Evolutionary conservation across 1,284 basidiomycete species (phyloP), one percentile per base, ranked within the genome.

Genomic region (Anthracocystis panici-leucophaei): DNA sequence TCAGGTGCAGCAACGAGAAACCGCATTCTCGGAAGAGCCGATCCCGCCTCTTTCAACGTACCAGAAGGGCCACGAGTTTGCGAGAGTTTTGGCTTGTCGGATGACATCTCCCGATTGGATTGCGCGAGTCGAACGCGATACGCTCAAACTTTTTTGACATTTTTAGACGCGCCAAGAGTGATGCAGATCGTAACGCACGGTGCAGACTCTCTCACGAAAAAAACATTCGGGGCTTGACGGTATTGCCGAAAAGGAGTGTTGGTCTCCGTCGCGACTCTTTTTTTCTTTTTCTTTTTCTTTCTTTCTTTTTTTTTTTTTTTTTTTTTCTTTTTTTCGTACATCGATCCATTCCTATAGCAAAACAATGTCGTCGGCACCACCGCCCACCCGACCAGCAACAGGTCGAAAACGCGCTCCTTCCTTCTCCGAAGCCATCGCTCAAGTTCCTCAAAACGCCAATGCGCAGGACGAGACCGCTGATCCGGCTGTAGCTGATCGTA

Each of bases 391-490:
- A 18, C 73, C 73, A 5, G 58, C 33, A 12, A 53, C 59, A 1
- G 73, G 73, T 27, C 60, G 73, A 9, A 64, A 65, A 16, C 67
- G 73, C 14, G 73, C 73, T 14, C 67, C 67, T 27, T 76, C 73
- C 27, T 71, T 76, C 50, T 65, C 60, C 52, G 73, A 76, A 33
- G 73, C 73, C 51, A 55, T 76, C 51, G 60, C 73, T 12, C 54
- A 51, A 25, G 68, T 76, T 0, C 73, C 73, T 12, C 73, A 76
- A 27, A 76, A 76, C 33, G 73, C 73, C 50, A 76, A 76, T 40
- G 60, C 73, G 1, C 65, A 68, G 31, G 73, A 76, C 40, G 68
- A 76, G 29, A 68, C 68, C 7, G 67, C 68, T 20, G 68, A 68
- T 33, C 68, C 68, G 2, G 72, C 53, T 25, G 72, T 75, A 29